Evolutionary conservation across 2,329 filamentous ascomycete species (phyloP).

Genomic region (Hymenotorrendiella dingleyae): DNA sequence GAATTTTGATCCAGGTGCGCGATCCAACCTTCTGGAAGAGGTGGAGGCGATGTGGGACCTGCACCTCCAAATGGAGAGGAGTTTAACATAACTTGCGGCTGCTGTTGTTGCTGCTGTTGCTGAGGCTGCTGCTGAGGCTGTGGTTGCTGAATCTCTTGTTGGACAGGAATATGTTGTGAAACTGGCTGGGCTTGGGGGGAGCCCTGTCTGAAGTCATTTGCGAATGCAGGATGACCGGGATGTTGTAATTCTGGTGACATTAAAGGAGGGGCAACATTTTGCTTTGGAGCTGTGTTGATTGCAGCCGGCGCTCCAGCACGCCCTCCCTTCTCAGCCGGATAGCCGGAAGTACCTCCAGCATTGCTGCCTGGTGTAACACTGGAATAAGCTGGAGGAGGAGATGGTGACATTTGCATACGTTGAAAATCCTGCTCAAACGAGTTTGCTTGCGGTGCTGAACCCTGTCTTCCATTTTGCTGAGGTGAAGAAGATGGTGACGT

Average conservation of each 20-base stretch:
- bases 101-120: constrained; percentile 28
- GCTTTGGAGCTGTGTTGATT: constrained; percentile 24
- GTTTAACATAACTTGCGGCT: constrained; percentile 27
- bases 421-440: constrained; percentile 83
- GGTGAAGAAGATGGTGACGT: constrained; percentile 36
- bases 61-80: constrained; percentile 39
- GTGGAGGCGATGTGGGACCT: constrained; percentile 78
- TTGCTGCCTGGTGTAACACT: constrained; percentile 55
- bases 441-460: constrained; percentile 57
- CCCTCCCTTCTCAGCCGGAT: constrained; percentile 69
- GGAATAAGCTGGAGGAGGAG: constrained; percentile 92
- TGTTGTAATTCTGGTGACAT: constrained; percentile 39
- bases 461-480: constrained; percentile 24
- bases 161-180: constrained; percentile 20
- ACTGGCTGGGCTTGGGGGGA: constrained; percentile 25
- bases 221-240: constrained; percentile 80
- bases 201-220: constrained; percentile 65
- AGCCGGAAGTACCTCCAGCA: constrained; percentile 41
- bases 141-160: constrained; percentile 15
- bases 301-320: constrained; percentile 23
- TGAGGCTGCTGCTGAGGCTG: constrained; percentile 13
- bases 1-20: constrained; percentile 92
- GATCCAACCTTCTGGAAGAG: constrained; percentile 96
- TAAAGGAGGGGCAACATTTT: constrained; percentile 33
- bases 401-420: constrained; percentile 71